phyloP scores from a whole-genome alignment of 1,284 basidiomycete species.

The Neonothopanus nambi region DNA sequence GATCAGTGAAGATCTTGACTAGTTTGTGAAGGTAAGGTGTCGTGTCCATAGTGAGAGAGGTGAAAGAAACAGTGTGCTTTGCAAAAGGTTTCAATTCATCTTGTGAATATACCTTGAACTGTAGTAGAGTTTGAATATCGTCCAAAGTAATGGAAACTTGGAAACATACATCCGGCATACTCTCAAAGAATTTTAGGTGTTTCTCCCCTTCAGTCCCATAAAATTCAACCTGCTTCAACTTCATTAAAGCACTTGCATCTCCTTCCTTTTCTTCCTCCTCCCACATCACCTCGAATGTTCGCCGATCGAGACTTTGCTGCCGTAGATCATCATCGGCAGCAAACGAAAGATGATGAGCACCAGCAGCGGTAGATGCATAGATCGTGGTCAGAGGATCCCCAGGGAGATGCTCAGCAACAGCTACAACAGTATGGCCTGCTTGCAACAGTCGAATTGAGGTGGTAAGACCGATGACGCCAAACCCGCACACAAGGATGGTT shows the following conservation, averaged over 20 bases:
- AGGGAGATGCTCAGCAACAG: conserved; percentile 22
- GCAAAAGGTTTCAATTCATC: conserved; percentile 17
- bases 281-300: conserved; percentile 25
- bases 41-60: conserved; percentile 24
- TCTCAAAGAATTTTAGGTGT: conserved; percentile 22
- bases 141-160: neutral
- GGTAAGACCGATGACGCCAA: conserved; percentile 23
- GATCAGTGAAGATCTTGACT: conserved; percentile 12
- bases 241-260: conserved; percentile 19
- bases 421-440: conserved; percentile 16
- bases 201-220: conserved; percentile 20
- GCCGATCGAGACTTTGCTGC: conserved; percentile 19
- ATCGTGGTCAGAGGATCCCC: conserved; percentile 19
- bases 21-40: conserved; percentile 21
- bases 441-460: conserved; percentile 23
- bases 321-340: conserved; percentile 21
- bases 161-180: conserved; percentile 19
- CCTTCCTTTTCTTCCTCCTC: conserved; percentile 20
- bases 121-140: neutral
- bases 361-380: conserved; percentile 24
- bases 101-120: conserved; percentile 19
- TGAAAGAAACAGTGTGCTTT: conserved; percentile 23
- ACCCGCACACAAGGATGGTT: conserved; percentile 17
- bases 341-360: conserved; percentile 25
- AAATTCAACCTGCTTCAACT: conserved; percentile 20